Evolutionary conservation across 352 stramenopile genomes (phyloP).

Genomic region (Pythium aphanidermatum): DNA sequence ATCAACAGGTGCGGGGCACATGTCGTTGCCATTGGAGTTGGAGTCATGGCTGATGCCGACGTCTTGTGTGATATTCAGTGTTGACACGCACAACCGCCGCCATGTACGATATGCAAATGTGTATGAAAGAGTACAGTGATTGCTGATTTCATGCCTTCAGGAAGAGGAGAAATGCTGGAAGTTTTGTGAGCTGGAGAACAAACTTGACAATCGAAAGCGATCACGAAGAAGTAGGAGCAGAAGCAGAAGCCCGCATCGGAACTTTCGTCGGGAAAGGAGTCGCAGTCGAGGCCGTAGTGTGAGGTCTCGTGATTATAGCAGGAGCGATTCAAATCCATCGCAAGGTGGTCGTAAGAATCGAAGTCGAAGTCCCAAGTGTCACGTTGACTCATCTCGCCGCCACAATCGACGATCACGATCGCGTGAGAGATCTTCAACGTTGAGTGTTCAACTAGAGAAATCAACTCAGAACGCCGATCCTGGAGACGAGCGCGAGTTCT

Average conservation of each 20-base stretch:
- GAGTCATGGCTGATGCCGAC: too few species aligned
- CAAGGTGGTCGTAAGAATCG: too few species aligned
- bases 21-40: too few species aligned
- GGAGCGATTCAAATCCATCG: too few species aligned
- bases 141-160: slow-evolving; percentile 8
- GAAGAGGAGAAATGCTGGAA: slow-evolving; percentile 64
- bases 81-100: slow-evolving; percentile 54
- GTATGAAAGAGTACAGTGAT: background rate
- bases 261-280: background rate
- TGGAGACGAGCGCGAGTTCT: slow-evolving; percentile 40
- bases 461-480: too few species aligned
- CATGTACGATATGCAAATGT: slow-evolving; percentile 24
- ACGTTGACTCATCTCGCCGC: too few species aligned
- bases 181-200: slow-evolving; percentile 30
- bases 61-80: too few species aligned
- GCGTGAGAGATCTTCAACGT: background rate
- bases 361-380: slow-evolving; percentile 3
- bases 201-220: slow-evolving; percentile 6
- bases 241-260: slow-evolving; percentile 17
- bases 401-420: background rate
- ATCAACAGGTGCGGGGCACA: slow-evolving; percentile 34
- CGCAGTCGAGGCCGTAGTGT: background rate
- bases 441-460: too few species aligned
- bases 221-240: slow-evolving; percentile 11
- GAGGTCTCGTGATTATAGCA: too few species aligned